Conservation (phyloP, 768 basidiomycete genomes). For the Lentinula edodes region DNA sequence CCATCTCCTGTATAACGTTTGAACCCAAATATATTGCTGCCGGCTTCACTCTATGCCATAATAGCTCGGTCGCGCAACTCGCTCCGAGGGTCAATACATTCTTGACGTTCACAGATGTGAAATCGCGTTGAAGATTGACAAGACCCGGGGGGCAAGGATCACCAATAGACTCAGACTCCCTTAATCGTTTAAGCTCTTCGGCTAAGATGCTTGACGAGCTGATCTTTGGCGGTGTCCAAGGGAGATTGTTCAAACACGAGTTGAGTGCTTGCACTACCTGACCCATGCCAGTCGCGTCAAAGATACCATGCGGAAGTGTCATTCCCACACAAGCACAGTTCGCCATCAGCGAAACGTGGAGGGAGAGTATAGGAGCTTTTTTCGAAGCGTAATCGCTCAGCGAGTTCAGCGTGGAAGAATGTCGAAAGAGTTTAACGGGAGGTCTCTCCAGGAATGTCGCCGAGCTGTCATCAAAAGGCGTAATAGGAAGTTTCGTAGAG, state of each 20-base stretch:
- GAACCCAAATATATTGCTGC: not conserved
- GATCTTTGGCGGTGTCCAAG: not conserved
- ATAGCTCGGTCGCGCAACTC: not conserved
- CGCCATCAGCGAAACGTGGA: conserved; percentile 1
- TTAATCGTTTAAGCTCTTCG: not conserved
- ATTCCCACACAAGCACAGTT: conserved; percentile 3
- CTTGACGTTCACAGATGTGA: conserved; percentile 1
- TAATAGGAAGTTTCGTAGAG: not conserved
- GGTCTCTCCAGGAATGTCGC: not conserved
- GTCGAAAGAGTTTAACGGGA: conserved; percentile 2
- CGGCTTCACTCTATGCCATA: conserved; percentile 5
- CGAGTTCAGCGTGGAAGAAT: not conserved
- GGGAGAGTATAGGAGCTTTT: conserved; percentile 2
- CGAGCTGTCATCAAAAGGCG: not conserved
- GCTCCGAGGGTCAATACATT: not conserved
- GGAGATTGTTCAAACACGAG: not conserved
- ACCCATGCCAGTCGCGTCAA: conserved; percentile 2
- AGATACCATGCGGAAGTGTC: conserved; percentile 5
- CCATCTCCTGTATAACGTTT: not conserved
- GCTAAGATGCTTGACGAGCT: not conserved
- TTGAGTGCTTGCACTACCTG: not conserved
- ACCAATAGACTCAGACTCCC: not conserved
- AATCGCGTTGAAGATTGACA: conserved; percentile 2
- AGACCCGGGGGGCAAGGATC: not conserved
- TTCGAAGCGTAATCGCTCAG: not conserved